Evolutionary conservation across 179 eudicot species (phyloP).

Genomic region (Drosera spatulata): DNA sequence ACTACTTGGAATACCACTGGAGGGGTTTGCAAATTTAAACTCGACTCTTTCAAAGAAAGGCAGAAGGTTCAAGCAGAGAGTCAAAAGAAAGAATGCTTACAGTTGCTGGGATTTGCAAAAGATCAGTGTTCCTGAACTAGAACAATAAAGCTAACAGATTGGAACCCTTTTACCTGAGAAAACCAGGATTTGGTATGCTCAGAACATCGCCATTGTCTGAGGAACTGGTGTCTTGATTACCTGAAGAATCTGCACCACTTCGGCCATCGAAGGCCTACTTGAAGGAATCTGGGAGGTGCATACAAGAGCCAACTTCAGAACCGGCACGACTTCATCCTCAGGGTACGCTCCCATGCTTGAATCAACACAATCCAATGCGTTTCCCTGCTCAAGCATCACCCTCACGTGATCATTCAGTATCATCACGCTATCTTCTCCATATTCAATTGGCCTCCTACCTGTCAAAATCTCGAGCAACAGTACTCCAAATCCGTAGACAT

Average conservation of each 20-base stretch:
- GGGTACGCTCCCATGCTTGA: slow-evolving; percentile 63
- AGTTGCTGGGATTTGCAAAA: too few species aligned
- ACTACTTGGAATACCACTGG: too few species aligned
- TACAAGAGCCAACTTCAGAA: slow-evolving; percentile 77
- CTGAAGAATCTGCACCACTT: slow-evolving; percentile 89
- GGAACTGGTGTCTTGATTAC: slow-evolving; percentile 83
- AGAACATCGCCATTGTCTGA: slow-evolving; percentile 46
- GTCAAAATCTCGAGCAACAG: slow-evolving; percentile 75
- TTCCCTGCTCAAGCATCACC: slow-evolving; percentile 67
- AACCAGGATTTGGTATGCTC: slow-evolving; percentile 2
- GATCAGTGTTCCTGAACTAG: too few species aligned
- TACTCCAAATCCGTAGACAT: slow-evolving; percentile 79
- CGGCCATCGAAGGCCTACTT: slow-evolving; percentile 91
- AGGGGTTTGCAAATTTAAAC: too few species aligned
- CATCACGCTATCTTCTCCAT: slow-evolving; percentile 74
- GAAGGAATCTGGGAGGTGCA: slow-evolving; percentile 97
- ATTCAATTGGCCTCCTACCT: slow-evolving; percentile 76
- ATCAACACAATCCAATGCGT: slow-evolving; percentile 75
- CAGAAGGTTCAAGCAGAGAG: too few species aligned
- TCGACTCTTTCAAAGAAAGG: too few species aligned
- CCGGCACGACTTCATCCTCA: slow-evolving; percentile 83
- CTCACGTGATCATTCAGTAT: slow-evolving; percentile 78
- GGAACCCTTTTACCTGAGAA: too few species aligned
- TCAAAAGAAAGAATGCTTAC: too few species aligned
- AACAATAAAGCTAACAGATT: too few species aligned